These are phyloP conservation scores for Durio zibethinus DNA, from an alignment of 345 rosid genomes.

Conservation along the genomic window DNA sequence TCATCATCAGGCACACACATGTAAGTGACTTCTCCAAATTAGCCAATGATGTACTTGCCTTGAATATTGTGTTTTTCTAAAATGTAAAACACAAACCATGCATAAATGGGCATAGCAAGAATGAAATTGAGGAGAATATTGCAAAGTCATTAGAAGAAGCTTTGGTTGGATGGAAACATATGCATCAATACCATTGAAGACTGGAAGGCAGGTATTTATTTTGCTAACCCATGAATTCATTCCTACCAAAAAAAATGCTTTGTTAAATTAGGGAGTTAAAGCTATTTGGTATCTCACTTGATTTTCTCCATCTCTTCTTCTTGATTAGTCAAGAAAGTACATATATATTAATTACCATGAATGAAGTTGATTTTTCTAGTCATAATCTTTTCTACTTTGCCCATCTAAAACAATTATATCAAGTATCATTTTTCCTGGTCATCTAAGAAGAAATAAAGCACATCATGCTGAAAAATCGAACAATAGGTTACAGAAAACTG, in stretches of 20 bases:
- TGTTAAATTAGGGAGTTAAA: background rate
- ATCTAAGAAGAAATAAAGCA: background rate
- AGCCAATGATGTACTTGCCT: too few relatives aligned
- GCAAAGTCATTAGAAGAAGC: background rate
- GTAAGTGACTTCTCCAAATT: too few relatives aligned
- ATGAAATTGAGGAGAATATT: background rate
- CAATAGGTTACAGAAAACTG: background rate
- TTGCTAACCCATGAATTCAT: background rate
- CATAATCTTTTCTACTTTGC: background rate
- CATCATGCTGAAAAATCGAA: background rate
- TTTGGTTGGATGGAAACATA: background rate
- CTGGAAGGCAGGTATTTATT: background rate
- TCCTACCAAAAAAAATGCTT: background rate
- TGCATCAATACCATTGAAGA: background rate
- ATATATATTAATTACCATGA: background rate
- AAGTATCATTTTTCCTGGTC: background rate
- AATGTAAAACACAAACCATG: background rate
- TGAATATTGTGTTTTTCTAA: background rate
- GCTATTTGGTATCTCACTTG: background rate
- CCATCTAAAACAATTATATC: background rate
- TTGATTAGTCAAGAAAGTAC: background rate
- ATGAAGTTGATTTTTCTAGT: background rate
- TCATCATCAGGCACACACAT: background rate
- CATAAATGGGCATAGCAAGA: background rate
- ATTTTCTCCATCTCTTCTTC: too few relatives aligned